Base-by-base conservation (phyloP, 495 filamentous ascomycete species). In the Lineolata rhizophorae region DNA sequence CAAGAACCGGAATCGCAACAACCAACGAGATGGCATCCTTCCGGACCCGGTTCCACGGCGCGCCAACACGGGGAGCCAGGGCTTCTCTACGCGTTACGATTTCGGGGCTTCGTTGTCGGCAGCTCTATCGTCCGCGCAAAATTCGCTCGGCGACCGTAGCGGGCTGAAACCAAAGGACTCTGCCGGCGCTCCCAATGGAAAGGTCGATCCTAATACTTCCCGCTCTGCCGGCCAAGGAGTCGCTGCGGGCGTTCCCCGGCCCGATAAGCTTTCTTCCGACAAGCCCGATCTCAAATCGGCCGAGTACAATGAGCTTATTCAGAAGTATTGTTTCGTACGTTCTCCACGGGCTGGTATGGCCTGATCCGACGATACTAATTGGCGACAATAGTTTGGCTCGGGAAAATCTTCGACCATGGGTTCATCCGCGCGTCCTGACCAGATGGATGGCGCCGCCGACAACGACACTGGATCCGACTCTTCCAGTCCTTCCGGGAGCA, bases 261-360 rank as follows among this genome's bases (percentile, higher is more conserved):
- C 65, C 19, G 55, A 57, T 47, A 52, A 60, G 16, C 45, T 68
- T 29, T 50, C 56, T 6, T 56, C 62, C 29, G 60, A 65, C 47
- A 73, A 78, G 44, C 76, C 73, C 15, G 61, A 67, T 26, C 59
- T 85, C 39, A 64, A 83, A 16, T 90, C 85, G 16, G 67, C 75
- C 24, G 76, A 79, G 32, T 94, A 95, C 53, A 72, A 82, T 48
- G 87, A 97, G 52, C 62, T 97, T 35, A 68, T 97, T 45, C 78
- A 91, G 60, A 91, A 90, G 55, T 97, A 91, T 57, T 97, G 87
- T 63, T 93, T 91, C 65, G 84, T 93, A 79, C 67, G 83, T 90
- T 29, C 42, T 60, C 50, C 38, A 32, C 44, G n/a, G n/a, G n/a
- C n/a, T n/a, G n/a, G n/a, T n/a, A n/a, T n/a, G 37, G 22, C 32